A percentile compares a stretch with the other conserved stretches of the same genome.
These are phyloP conservation scores for Metschnikowia gelsemii DNA, from an alignment of 805 yeast genomes.

Conservation along the genomic window DNA sequence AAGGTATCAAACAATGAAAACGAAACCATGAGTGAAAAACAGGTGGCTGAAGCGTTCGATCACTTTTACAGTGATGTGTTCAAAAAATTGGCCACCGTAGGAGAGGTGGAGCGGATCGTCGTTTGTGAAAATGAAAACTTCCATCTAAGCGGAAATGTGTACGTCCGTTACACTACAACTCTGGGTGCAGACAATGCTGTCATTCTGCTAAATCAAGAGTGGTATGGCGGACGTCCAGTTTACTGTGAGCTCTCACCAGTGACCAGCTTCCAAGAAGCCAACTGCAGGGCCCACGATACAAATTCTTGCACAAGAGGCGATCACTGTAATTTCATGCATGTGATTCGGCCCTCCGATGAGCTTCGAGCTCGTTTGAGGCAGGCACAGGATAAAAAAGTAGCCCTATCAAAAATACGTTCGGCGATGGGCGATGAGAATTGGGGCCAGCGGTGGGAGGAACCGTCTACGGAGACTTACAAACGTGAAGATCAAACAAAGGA, in stretches of 20 bases:
- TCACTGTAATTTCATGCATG: constrained; percentile 85
- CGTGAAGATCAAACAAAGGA: constrained; percentile 2
- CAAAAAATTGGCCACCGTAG: constrained; percentile 52
- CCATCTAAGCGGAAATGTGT: constrained; percentile 85
- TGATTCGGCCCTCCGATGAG: constrained; percentile 51
- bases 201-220: constrained; percentile 65
- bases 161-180: constrained; percentile 56
- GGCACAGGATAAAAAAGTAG: constrained; percentile 36
- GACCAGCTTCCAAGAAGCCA: constrained; percentile 62
- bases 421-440: constrained; percentile 16
- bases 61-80: constrained; percentile 71
- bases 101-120: constrained; percentile 57
- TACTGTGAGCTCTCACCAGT: constrained; percentile 81
- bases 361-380: constrained; percentile 41
- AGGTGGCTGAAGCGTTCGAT: constrained; percentile 51
- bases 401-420: constrained; percentile 16
- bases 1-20: constrained; percentile 35
- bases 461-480: constrained; percentile 12
- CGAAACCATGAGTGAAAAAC: constrained; percentile 34
- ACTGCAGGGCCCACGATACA: constrained; percentile 69
- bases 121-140: constrained; percentile 82
- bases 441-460: constrained; percentile 21
- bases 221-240: constrained; percentile 80
- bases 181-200: constrained; percentile 62
- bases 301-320: constrained; percentile 74